Evolutionary conservation across 2,329 filamentous ascomycete genomes (phyloP).

Genomic region (Blastomyces parvus): DNA sequence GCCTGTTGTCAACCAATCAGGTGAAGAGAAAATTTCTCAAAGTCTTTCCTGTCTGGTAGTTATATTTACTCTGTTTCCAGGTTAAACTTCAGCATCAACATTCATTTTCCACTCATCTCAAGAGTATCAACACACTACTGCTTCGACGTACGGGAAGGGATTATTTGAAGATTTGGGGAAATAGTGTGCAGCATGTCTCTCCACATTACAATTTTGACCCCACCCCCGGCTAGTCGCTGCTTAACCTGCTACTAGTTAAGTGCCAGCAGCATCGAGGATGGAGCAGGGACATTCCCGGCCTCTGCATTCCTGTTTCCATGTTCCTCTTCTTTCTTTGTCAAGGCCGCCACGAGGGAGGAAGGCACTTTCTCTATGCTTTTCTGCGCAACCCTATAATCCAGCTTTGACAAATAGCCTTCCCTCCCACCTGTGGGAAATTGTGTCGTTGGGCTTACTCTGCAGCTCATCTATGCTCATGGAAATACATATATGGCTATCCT

Average conservation of each 20-base stretch:
- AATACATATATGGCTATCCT: not conserved
- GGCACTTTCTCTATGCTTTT: not conserved
- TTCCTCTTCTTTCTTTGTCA: not conserved
- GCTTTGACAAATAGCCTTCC: not conserved
- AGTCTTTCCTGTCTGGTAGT: not conserved
- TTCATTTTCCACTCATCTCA: not conserved
- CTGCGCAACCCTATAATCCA: not conserved
- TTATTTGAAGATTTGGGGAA: not conserved
- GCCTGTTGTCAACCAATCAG: not conserved
- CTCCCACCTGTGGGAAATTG: not conserved
- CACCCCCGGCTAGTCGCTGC: not conserved
- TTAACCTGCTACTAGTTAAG: not conserved
- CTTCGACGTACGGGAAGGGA: not conserved
- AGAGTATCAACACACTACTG: not conserved
- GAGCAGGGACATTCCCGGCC: not conserved
- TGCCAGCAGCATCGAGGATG: not conserved
- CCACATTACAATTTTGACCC: not conserved
- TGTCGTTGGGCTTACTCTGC: not conserved
- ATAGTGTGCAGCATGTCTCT: not conserved
- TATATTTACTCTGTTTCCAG: not conserved
- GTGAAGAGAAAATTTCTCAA: not conserved
- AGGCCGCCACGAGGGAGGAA: not conserved
- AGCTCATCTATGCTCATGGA: not conserved
- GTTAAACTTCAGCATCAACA: not conserved
- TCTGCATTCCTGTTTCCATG: not conserved